Conservation (phyloP, 306 rosid species). For the Gleditsia sinensis region DNA sequence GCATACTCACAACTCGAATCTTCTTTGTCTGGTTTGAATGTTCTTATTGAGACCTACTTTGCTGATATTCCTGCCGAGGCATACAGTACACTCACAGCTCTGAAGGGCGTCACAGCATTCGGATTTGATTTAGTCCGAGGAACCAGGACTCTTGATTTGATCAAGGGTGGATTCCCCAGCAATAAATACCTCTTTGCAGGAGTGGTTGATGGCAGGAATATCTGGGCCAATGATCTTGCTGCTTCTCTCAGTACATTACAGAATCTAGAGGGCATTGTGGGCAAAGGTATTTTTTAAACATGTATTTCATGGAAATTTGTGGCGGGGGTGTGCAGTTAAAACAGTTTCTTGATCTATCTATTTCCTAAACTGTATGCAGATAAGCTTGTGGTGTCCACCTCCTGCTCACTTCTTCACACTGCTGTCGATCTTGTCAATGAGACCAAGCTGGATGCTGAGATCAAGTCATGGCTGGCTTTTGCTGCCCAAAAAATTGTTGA, state of each 20-base stretch:
- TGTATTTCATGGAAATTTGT: constrained; percentile 26
- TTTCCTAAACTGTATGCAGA: constrained; percentile 43
- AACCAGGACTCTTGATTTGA: constrained; percentile 64
- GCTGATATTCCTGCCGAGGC: constrained; percentile 85
- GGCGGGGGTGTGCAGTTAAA: not conserved
- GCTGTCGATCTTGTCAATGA: constrained; percentile 92
- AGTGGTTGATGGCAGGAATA: constrained; percentile 94
- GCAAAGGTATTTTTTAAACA: constrained; percentile 60
- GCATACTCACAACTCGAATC: constrained; percentile 75
- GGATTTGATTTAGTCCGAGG: constrained; percentile 95
- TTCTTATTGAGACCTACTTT: constrained; percentile 82
- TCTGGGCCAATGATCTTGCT: constrained; percentile 90
- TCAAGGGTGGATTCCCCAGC: constrained; percentile 73
- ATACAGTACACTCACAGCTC: constrained; percentile 72
- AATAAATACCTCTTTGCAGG: constrained; percentile 87
- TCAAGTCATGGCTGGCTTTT: constrained; percentile 92
- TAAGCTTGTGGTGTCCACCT: constrained; percentile 85
- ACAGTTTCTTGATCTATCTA: not conserved
- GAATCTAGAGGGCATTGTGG: constrained; percentile 69
- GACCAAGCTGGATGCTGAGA: constrained; percentile 84
- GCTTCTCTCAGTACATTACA: constrained; percentile 61
- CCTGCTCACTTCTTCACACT: constrained; percentile 89
- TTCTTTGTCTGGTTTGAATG: constrained; percentile 68
- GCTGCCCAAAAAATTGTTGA: constrained; percentile 91
- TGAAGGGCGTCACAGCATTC: constrained; percentile 74